These are phyloP conservation scores for Trichoderma asperelloides DNA, from an alignment of 495 filamentous ascomycete species.

Conservation along the genomic window DNA sequence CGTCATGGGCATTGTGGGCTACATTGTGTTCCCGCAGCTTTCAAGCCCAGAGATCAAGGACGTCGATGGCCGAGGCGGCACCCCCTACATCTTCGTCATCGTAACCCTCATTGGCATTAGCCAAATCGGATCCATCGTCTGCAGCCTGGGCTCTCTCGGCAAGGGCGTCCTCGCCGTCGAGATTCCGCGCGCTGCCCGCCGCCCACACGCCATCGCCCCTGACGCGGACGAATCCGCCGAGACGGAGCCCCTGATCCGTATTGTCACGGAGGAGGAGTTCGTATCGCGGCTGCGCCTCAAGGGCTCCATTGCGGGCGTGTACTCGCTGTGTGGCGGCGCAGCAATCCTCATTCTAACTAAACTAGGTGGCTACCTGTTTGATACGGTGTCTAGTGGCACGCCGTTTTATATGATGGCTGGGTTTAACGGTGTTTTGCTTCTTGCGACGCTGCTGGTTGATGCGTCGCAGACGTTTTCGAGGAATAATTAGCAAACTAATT, in stretches of 20 bases:
- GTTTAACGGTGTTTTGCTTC: constrained; percentile 68
- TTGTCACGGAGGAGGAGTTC: constrained; percentile 15
- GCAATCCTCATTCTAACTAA: constrained; percentile 91
- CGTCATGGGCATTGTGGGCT: constrained; percentile 63
- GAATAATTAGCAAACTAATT: neutral
- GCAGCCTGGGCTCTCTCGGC: constrained; percentile 76
- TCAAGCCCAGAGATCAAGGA: constrained; percentile 60
- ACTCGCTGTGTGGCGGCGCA: constrained; percentile 81
- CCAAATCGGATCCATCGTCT: constrained; percentile 94
- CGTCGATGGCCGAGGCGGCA: constrained; percentile 48
- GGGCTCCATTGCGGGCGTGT: constrained; percentile 88
- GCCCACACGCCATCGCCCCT: constrained; percentile 22
- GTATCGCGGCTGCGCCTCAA: constrained; percentile 56
- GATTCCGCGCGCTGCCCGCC: constrained; percentile 18
- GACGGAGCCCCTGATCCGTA: constrained; percentile 26
- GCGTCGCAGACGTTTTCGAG: constrained; percentile 10
- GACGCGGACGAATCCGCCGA: constrained; percentile 16
- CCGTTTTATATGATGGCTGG: constrained; percentile 89
- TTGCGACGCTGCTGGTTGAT: constrained; percentile 44
- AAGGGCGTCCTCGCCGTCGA: constrained; percentile 61
- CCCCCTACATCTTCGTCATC: constrained; percentile 59
- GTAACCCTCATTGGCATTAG: constrained; percentile 74
- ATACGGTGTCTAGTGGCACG: constrained; percentile 54
- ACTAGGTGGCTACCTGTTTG: constrained; percentile 78
- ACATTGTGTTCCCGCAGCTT: constrained; percentile 60